phyloP scores from a whole-genome alignment of 106 monocot species.

The Platanthera guangdongensis region DNA sequence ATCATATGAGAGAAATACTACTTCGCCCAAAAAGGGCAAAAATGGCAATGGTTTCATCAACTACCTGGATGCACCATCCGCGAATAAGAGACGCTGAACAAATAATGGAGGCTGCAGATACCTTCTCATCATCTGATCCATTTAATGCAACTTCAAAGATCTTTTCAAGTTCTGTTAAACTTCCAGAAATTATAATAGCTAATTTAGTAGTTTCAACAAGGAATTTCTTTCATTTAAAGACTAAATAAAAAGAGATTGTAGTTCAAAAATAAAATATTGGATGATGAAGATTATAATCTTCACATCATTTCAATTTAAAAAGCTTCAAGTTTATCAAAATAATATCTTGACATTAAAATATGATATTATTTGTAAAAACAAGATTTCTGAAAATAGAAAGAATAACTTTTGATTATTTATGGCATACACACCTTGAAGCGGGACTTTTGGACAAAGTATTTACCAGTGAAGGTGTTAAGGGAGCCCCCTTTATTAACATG shows the following conservation, averaged over 20 bases:
- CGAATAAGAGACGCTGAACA: slow-evolving; percentile 86
- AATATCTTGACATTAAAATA: background rate
- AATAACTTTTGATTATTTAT: background rate
- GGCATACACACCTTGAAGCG: slow-evolving; percentile 73
- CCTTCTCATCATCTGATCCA: slow-evolving; percentile 75
- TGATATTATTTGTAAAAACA: background rate
- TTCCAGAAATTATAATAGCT: slow-evolving; percentile 47
- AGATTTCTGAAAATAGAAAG: background rate
- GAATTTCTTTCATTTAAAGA: background rate
- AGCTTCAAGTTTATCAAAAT: background rate
- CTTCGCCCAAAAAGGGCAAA: background rate
- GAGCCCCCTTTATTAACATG: slow-evolving; percentile 67
- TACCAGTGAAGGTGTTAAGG: slow-evolving; percentile 56
- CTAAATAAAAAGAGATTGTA: background rate
- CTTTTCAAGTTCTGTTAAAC: slow-evolving; percentile 91
- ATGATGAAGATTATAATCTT: background rate
- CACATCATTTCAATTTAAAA: background rate
- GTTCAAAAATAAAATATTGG: background rate
- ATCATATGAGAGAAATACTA: background rate
- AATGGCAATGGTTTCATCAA: background rate
- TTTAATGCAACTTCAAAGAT: slow-evolving; percentile 66
- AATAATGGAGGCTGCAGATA: slow-evolving; percentile 77
- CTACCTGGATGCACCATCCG: slow-evolving; percentile 98
- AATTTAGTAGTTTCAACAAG: slow-evolving; percentile 39
- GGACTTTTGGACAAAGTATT: slow-evolving; percentile 59